Conservation (phyloP, 2,329 filamentous ascomycete genomes). For the Akanthomyces muscarius region DNA sequence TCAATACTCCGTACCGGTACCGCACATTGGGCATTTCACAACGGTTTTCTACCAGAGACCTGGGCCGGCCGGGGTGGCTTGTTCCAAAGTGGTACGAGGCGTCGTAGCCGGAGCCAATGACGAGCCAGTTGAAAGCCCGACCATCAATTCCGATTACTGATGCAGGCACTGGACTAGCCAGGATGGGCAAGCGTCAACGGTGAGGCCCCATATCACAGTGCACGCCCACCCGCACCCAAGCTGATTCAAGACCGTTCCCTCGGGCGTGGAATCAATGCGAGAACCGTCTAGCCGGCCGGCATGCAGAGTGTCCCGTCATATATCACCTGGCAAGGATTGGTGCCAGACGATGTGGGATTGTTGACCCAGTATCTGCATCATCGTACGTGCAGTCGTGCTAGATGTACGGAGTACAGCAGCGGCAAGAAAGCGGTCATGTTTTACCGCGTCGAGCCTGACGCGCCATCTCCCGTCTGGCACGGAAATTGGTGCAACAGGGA, state of each 20-base stretch:
- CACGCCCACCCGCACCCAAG: background rate
- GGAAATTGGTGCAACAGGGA: too few species aligned
- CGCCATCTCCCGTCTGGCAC: background rate
- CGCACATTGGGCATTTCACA: constrained; percentile 2
- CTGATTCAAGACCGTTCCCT: background rate
- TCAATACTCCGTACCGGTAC: background rate
- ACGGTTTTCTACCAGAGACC: constrained; percentile 6
- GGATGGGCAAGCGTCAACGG: constrained; percentile 8
- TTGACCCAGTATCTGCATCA: constrained; percentile 4
- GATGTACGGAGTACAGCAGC: background rate
- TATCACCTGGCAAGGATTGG: background rate
- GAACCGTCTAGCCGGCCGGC: constrained; percentile 11
- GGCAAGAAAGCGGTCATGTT: background rate
- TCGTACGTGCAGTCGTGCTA: background rate
- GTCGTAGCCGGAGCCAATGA: constrained; percentile 6
- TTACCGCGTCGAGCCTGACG: background rate
- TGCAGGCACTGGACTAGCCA: constrained; percentile 8
- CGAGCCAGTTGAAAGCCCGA: background rate
- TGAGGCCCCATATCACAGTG: constrained; percentile 7
- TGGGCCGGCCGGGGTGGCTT: background rate
- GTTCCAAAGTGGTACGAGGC: constrained; percentile 10
- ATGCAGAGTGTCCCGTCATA: background rate
- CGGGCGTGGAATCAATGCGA: constrained; percentile 7
- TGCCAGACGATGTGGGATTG: background rate
- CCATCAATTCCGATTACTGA: constrained; percentile 17